phyloP scores from a whole-genome alignment of 495 filamentous ascomycete species.

The Lophiostoma macrostomum region DNA sequence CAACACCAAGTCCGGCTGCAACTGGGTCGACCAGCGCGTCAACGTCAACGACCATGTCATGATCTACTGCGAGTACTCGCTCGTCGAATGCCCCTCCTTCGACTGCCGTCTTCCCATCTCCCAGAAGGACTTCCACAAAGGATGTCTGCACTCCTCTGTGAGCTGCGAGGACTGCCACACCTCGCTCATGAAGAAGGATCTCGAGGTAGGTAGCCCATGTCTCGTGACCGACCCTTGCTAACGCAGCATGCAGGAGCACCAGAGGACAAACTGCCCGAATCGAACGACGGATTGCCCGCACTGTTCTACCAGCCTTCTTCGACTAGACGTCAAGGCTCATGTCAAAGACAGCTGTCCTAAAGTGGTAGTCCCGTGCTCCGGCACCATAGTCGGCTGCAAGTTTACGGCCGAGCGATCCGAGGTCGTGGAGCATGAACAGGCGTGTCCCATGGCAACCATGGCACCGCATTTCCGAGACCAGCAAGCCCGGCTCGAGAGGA shows the following conservation, averaged over 20 bases:
- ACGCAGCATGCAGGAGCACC: constrained; percentile 47
- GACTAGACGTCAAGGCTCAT: constrained; percentile 51
- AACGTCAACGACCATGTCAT: constrained; percentile 71
- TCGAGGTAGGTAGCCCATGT: constrained; percentile 48
- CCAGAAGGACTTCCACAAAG: constrained; percentile 52
- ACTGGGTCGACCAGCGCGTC: constrained; percentile 58
- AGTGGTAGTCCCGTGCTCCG: constrained; percentile 53
- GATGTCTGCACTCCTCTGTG: constrained; percentile 58
- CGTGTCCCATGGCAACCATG: constrained; percentile 58
- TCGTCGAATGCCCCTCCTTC: constrained; percentile 58
- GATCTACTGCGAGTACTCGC: constrained; percentile 67
- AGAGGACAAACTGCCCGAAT: constrained; percentile 50
- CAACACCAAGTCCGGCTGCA: constrained; percentile 59
- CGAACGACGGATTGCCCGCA: constrained; percentile 51
- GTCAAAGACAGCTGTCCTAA: constrained; percentile 50
- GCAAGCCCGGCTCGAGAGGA: constrained; percentile 53
- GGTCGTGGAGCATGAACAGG: constrained; percentile 51
- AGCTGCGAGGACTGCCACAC: constrained; percentile 55
- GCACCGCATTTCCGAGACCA: constrained; percentile 58
- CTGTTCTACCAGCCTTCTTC: constrained; percentile 51
- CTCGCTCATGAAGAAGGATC: constrained; percentile 56
- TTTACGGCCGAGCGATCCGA: constrained; percentile 50
- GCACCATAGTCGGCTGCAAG: constrained; percentile 57
- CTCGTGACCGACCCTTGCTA: too few species aligned
- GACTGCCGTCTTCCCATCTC: constrained; percentile 44